Conservation (phyloP, 2,329 filamentous ascomycete genomes). For the Laburnicola sp. region DNA sequence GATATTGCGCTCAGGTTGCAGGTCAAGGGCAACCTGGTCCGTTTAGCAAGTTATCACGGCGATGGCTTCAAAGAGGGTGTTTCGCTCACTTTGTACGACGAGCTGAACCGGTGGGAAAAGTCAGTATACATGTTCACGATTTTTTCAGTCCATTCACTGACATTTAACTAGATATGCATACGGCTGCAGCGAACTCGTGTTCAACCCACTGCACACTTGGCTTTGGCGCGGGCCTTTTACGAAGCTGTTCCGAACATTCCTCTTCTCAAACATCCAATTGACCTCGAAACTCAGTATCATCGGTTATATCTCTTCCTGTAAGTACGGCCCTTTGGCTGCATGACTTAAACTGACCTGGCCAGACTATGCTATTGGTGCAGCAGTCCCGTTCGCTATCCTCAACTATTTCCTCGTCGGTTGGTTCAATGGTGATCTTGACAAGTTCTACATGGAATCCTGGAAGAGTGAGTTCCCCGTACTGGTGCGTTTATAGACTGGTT, state of each 20-base stretch:
- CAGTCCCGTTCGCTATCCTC: conserved; percentile 64
- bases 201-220: conserved; percentile 67
- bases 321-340: not conserved
- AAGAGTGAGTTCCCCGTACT: conserved; percentile 48
- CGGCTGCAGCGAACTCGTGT: conserved; percentile 70
- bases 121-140: conserved; percentile 30
- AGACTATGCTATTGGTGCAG: conserved; percentile 67
- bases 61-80: conserved; percentile 73
- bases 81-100: conserved; percentile 72
- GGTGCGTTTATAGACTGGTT: not conserved
- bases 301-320: conserved; percentile 66
- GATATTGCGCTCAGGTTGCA: conserved; percentile 73
- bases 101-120: conserved; percentile 71
- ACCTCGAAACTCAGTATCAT: conserved; percentile 71
- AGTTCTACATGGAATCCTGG: conserved; percentile 75
- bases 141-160: not conserved
- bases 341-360: not conserved
- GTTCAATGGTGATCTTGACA: conserved; percentile 73
- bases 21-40: conserved; percentile 66
- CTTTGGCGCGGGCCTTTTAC: conserved; percentile 65
- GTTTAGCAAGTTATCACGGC: conserved; percentile 68
- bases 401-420: conserved; percentile 74
- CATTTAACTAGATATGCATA: conserved; percentile 55
- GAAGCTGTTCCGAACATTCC: conserved; percentile 62
- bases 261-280: conserved; percentile 62